Base-by-base conservation (phyloP, 768 basidiomycete species). In the Pisolithus marmoratus region DNA sequence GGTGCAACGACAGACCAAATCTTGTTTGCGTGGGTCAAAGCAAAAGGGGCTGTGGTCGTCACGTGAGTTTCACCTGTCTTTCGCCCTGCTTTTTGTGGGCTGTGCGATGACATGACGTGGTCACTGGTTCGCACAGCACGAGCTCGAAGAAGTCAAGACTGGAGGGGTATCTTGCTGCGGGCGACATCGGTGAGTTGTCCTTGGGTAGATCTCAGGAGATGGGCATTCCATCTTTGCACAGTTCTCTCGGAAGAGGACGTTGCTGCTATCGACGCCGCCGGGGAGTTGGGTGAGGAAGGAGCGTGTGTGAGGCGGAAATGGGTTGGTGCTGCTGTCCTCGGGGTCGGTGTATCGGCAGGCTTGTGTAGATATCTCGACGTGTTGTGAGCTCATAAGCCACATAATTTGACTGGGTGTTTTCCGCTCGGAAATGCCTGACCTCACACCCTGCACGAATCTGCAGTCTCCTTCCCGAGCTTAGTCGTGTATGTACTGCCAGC, bases 11-110 rank as follows among this genome's bases (percentile, higher is more conserved):
- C 77, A 2, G 86, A 87, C 27, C 87, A 90, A 62, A 77, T 87
- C 8, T 70, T 89, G 5, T 72, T 88, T 8, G 84, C 85, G 1
- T 87, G 87, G 87, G 76, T 79, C 5, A 85, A 81, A 60, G 72
- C 78, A 6, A 88, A 90, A 62, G 83, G 81, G 9, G 79, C 78
- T 0, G 78, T 86, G 5, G 75, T 77, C 23, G 75, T 87, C 56
- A 87, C 83, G 81, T 86, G 63, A 22, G 70, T 41, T 14, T 29
- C n/a, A n/a, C n/a, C n/a, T n/a, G n/a, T n/a, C 34, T 14, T 34
- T 11, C 29, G 8, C 29, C 29, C 11, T 9, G 27, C 1, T 29
- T 29, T 7, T 29, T 29, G 11, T 29, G 29, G 11, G 29, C 29
- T 29, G 29, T 19, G 15, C 15, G n/a, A 26, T 42, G 4, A 22